phyloP scores from a whole-genome alignment of 1,284 basidiomycete species.

The Microbotryum scabiosae region DNA sequence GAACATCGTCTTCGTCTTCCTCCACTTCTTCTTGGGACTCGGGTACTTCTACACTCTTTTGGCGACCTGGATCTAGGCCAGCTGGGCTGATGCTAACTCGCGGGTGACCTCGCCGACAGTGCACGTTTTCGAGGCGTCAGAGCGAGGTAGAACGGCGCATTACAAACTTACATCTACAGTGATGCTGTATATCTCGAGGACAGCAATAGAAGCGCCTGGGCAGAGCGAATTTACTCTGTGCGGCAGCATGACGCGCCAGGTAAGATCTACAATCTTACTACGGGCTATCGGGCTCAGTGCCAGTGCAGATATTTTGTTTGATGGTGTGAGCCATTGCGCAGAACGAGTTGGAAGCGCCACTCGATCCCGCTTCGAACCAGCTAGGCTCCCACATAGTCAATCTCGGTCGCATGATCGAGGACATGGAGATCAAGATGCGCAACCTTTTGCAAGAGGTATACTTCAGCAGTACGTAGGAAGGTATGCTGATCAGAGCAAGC shows the following conservation, averaged over 20 bases:
- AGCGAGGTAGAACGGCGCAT: slow-evolving; percentile 80
- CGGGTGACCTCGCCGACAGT: slow-evolving; percentile 44
- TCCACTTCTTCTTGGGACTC: slow-evolving; percentile 82
- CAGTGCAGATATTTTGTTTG: too few species aligned
- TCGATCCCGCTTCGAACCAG: slow-evolving; percentile 39
- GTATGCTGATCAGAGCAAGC: neutral
- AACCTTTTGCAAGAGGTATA: slow-evolving; percentile 94
- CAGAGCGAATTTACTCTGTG: slow-evolving; percentile 64
- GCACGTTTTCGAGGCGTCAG: slow-evolving; percentile 90
- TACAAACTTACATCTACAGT: slow-evolving; percentile 97
- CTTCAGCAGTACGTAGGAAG: slow-evolving; percentile 46
- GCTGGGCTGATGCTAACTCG: neutral
- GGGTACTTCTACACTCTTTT: neutral
- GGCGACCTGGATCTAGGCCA: neutral
- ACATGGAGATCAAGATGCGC: slow-evolving; percentile 98
- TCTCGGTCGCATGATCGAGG: slow-evolving; percentile 89
- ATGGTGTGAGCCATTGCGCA: slow-evolving; percentile 36
- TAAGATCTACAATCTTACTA: slow-evolving; percentile 40
- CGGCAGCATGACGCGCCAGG: slow-evolving; percentile 95
- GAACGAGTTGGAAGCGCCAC: slow-evolving; percentile 76
- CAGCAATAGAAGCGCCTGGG: slow-evolving; percentile 38
- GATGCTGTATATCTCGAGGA: slow-evolving; percentile 83
- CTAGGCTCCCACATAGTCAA: slow-evolving; percentile 77
- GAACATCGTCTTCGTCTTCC: neutral
- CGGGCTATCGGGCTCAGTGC: neutral